Conservation (phyloP, 176 grass and related monocot species). For the barley (Hordeum vulgare) region DNA sequence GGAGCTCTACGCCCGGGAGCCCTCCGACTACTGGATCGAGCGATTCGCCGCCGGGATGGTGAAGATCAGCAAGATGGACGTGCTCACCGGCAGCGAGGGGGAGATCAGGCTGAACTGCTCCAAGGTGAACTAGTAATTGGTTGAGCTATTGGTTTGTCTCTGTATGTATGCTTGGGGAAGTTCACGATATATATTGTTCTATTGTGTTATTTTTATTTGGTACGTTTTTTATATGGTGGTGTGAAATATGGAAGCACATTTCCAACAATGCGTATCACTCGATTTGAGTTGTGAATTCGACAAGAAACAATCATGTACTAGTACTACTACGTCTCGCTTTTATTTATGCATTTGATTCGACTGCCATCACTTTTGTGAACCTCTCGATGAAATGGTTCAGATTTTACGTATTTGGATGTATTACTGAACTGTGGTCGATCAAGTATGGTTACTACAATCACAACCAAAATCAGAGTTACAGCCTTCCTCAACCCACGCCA, state of each 20-base stretch:
- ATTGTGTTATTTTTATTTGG: not conserved
- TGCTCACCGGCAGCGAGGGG: constrained; percentile 36
- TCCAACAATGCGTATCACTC: not conserved
- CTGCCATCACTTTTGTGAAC: not conserved
- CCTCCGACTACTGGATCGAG: not conserved
- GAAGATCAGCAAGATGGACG: constrained; percentile 32
- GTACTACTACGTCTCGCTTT: not conserved
- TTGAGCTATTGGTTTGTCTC: not conserved
- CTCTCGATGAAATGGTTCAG: no score
- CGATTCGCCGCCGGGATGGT: constrained; percentile 23
- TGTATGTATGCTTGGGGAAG: not conserved
- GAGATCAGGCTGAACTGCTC: constrained; percentile 40
- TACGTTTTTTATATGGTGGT: not conserved
- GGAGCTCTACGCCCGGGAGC: not conserved
- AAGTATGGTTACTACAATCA: no score
- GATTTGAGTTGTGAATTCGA: not conserved
- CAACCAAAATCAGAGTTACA: no score
- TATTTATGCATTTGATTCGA: not conserved
- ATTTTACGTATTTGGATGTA: no score
- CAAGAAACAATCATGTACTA: not conserved
- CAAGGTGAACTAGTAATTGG: not conserved
- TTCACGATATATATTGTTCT: not conserved
- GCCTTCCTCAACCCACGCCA: no score
- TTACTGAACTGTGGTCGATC: no score
- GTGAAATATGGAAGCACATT: not conserved